phyloP scores from a whole-genome alignment of 805 yeast genomes.

The Kodamaea nitidulidarum region DNA sequence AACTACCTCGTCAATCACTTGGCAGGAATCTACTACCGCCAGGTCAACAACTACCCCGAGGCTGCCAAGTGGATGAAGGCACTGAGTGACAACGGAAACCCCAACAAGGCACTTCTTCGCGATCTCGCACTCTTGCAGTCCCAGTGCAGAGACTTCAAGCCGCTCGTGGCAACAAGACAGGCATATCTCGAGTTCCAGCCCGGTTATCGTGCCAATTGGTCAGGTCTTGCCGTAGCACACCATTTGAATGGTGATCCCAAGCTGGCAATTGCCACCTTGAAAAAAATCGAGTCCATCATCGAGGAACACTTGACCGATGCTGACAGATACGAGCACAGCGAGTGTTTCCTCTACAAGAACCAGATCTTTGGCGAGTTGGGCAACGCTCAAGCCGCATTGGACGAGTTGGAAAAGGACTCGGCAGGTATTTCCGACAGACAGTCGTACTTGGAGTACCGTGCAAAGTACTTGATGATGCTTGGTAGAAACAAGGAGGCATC shows the following conservation, averaged over 20 bases:
- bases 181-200: conserved; percentile 66
- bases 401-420: conserved; percentile 50
- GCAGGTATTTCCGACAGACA: conserved; percentile 52
- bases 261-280: conserved; percentile 67
- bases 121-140: conserved; percentile 78
- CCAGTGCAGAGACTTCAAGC: conserved; percentile 71
- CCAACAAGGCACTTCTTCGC: conserved; percentile 72
- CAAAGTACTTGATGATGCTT: conserved; percentile 55
- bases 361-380: conserved; percentile 61
- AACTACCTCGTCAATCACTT: conserved; percentile 80
- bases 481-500: conserved; percentile 64
- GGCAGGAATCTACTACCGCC: conserved; percentile 77
- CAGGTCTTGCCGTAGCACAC: conserved; percentile 80
- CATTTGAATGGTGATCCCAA: conserved; percentile 65
- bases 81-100: conserved; percentile 73
- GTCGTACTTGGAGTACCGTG: conserved; percentile 63
- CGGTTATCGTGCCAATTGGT: conserved; percentile 89
- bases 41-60: conserved; percentile 62
- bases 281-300: conserved; percentile 71
- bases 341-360: conserved; percentile 71
- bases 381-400: conserved; percentile 59
- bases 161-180: conserved; percentile 59
- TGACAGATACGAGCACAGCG: conserved; percentile 76
- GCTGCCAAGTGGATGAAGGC: conserved; percentile 76
- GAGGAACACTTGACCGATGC: conserved; percentile 61